Evolutionary conservation across 805 yeast species (phyloP), one percentile per base, ranked within the genome.

Genomic region (Komagataella pseudopastoris): DNA sequence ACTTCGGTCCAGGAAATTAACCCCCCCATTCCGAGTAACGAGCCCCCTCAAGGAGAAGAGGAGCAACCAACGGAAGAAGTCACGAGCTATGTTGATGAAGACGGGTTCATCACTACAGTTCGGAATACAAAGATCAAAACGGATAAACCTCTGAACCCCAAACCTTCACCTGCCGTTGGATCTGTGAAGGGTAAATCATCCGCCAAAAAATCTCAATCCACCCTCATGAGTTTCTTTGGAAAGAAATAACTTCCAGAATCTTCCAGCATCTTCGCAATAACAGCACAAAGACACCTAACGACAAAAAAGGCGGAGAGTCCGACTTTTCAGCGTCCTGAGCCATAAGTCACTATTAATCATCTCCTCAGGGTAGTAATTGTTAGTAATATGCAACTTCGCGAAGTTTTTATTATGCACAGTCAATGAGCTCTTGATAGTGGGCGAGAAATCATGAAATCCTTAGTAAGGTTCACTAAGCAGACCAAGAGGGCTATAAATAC

Each of bases 201-300:
- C 20, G 46, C 44, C 44, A 54, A 56, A 23, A 62, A 63, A 55
- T 59, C 65, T 52, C 76, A 76, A 54, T 55, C 72, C 5, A 71
- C 77, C 1, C 59, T 76, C 45, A 65, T 74, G 73, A 75, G 64
- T 54, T 77, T 77, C 57, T 77, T 76, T 57, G 71, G 71, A 6
- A 71, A 71, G 59, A 65, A 68, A 53, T 56, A 54, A 39, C 12
- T 6, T 23, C 12, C 8, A 7, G 43, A n/a, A 16, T 44, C 39
- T 30, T 8, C 39, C 20, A 20, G 20, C 20, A 20, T 20, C 20
- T 20, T 20, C 14, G n/a, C 39, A 30, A 30, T 30, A 7, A 30
- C 8, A 14, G 14, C 12, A 10, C 6, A 30, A 30, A 3, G 14
- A 10, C 14, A 30, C 8, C 14, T 8, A 30, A 8, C 14, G 39